Evolutionary conservation across 2,329 filamentous ascomycete species (phyloP).

Genomic region (Dothistroma pini): DNA sequence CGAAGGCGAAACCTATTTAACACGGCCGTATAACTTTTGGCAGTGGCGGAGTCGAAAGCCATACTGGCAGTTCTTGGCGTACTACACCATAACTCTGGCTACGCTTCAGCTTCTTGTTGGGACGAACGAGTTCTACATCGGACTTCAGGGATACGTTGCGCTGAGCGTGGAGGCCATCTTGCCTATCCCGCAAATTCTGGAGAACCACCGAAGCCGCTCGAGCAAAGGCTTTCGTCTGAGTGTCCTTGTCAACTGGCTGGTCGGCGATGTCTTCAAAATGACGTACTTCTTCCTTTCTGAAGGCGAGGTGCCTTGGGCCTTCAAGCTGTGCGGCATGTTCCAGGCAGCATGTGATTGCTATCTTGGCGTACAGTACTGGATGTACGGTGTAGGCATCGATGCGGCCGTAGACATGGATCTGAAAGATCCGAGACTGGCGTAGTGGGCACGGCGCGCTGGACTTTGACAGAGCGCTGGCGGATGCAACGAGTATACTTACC

Average conservation of each 20-base stretch:
- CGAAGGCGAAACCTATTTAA: constrained; percentile 41
- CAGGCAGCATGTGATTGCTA: constrained; percentile 73
- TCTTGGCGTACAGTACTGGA: constrained; percentile 69
- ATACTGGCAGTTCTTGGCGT: constrained; percentile 76
- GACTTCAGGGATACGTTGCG: constrained; percentile 68
- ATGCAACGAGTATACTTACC: not conserved
- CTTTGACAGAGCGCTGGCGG: not conserved
- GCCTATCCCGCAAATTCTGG: constrained; percentile 71
- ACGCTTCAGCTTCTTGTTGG: constrained; percentile 65
- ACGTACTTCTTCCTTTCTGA: constrained; percentile 70
- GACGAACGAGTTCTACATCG: constrained; percentile 58
- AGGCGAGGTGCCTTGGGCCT: constrained; percentile 66
- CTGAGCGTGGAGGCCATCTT: constrained; percentile 77
- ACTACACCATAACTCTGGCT: constrained; percentile 60
- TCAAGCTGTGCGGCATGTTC: constrained; percentile 79
- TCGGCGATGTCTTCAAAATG: constrained; percentile 82
- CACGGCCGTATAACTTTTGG: constrained; percentile 75
- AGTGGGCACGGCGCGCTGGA: not conserved
- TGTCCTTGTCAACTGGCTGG: constrained; percentile 72
- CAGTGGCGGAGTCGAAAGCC: constrained; percentile 72
- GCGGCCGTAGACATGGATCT: constrained; percentile 15
- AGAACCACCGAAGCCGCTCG: constrained; percentile 65
- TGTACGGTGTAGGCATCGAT: constrained; percentile 58
- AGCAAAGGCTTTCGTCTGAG: constrained; percentile 75
- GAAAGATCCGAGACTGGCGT: constrained; percentile 29